These are phyloP conservation scores for Aspergillus calidoustus DNA, from an alignment of 2,329 filamentous ascomycete genomes.

Conservation along the genomic window DNA sequence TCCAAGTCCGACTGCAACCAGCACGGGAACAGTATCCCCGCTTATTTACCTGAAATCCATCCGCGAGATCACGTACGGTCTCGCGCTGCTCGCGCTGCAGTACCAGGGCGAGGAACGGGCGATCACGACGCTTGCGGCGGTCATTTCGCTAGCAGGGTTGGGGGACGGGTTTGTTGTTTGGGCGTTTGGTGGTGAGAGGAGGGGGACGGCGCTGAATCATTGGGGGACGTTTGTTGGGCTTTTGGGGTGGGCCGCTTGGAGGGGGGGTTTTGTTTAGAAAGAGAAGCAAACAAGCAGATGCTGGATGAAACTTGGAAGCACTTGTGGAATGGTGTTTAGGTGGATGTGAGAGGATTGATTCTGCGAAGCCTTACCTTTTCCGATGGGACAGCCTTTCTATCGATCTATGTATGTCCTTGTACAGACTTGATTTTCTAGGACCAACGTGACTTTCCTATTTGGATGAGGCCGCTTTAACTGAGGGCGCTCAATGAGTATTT, in stretches of 20 bases:
- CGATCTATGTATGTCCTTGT: constrained; percentile 1
- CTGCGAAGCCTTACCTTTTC: no score
- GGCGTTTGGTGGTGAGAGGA: constrained; percentile 15
- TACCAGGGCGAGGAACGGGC: constrained; percentile 15
- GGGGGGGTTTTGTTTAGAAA: constrained; percentile 14
- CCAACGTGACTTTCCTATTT: constrained; percentile 12
- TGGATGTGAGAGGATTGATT: no score
- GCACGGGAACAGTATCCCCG: constrained; percentile 10
- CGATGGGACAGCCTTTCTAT: no score
- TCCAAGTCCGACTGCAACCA: no score
- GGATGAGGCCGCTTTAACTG: constrained; percentile 9
- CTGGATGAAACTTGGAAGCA: no score
- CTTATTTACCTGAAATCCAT: constrained; percentile 25
- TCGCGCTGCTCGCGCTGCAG: constrained; percentile 20
- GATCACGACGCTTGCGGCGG: constrained; percentile 18
- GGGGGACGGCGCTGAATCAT: constrained; percentile 21
- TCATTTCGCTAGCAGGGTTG: constrained; percentile 16
- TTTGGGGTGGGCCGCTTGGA: constrained; percentile 18
- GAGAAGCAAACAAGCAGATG: no score
- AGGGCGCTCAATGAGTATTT: constrained; percentile 19
- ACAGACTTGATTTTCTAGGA: constrained; percentile 22
- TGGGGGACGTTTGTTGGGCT: constrained; percentile 10
- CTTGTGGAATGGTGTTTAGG: no score
- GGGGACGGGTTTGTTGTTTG: constrained; percentile 22
- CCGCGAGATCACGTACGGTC: constrained; percentile 23